Conservation (phyloP, 208 protist genomes). For the Crithidia sp. region DNA sequence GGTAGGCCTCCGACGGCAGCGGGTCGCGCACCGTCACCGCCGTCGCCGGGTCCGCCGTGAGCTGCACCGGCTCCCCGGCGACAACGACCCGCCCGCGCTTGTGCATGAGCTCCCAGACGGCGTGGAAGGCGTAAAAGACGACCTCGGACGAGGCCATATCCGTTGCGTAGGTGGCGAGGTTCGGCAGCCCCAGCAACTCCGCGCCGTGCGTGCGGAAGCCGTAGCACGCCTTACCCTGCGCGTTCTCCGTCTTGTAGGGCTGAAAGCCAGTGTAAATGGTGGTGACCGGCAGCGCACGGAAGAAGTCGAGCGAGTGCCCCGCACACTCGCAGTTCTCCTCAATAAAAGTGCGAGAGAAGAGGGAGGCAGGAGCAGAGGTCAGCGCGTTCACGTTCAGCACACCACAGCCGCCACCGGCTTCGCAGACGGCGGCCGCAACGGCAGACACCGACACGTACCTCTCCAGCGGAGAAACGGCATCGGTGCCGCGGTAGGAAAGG, state of each 20-base stretch:
- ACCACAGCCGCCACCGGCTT: conserved; percentile 9
- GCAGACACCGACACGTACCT: conserved; percentile 27
- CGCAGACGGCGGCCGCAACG: conserved; percentile 22
- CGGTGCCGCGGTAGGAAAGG: conserved; percentile 27
- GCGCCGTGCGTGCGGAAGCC: conserved; percentile 35
- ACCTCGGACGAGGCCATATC: conserved; percentile 16
- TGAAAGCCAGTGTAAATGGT: conserved; percentile 29
- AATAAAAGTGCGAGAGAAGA: conserved; percentile 19
- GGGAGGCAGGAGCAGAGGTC: conserved; percentile 14
- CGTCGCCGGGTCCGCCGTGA: background rate
- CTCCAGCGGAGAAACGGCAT: conserved; percentile 23
- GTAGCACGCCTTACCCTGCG: background rate
- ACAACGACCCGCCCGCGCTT: background rate
- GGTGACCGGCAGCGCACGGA: conserved; percentile 23
- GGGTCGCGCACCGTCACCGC: conserved; percentile 10
- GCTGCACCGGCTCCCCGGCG: conserved; percentile 10
- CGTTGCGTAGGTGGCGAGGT: conserved; percentile 20
- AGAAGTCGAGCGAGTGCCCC: conserved; percentile 13
- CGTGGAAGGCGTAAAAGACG: conserved; percentile 17
- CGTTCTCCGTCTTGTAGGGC: conserved; percentile 4
- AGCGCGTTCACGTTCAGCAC: conserved; percentile 33
- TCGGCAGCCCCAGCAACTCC: conserved; percentile 25
- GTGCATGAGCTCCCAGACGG: conserved; percentile 21
- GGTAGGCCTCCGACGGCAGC: conserved; percentile 1
- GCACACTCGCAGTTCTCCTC: conserved; percentile 2